Base-by-base conservation (phyloP, 2,329 filamentous ascomycete species). In the Fusarium pseudonygamai region DNA sequence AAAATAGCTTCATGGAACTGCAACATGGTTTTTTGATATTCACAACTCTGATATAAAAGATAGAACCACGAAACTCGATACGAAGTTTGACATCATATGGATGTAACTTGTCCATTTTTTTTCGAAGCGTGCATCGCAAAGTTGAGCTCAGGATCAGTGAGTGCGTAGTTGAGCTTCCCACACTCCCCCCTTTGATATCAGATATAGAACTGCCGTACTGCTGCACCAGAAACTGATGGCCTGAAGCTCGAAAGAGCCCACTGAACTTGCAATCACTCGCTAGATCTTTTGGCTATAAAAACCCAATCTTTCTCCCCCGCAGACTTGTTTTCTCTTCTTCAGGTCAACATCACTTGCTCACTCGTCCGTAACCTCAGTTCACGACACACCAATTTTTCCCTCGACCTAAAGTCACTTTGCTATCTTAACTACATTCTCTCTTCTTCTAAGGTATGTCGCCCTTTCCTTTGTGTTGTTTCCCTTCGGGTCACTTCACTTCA, bases 1-100 rank as follows among this genome's bases (percentile, higher is more conserved):
- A 60, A 53, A 59, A 53, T 70, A 46, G 24, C 16, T 24, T 24
- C 28, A 65, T 69, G 66, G 67, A 65, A 69, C 50, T 55, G 18
- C 40, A 49, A 36, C 46, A 59, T 24, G 16, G 16, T 22, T 43
- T 47, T 69, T 65, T 69, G 67, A 64, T 65, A 69, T 70, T 65
- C 18, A 24, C 43, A 32, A 64, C 55, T 30, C 15, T 22, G 24
- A 43, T 39, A 43, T 15, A 45, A 24, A 15, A 34, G 24, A 43
- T 52, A 40, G n/a, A 20, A 36, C 14, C 14, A 26, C 13, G n/a
- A 64, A 59, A 65, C 10, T 39, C 24, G 42, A 40, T 37, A 9
- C n/a, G 46, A 40, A 49, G 59, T 40, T 39, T 30, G 13, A 20
- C 2, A 9, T 36, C 6, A 30, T n/a, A 34, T 12, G 15, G 24